Conservation (phyloP, 352 stramenopile genomes). For the Pythium dissotocum region DNA sequence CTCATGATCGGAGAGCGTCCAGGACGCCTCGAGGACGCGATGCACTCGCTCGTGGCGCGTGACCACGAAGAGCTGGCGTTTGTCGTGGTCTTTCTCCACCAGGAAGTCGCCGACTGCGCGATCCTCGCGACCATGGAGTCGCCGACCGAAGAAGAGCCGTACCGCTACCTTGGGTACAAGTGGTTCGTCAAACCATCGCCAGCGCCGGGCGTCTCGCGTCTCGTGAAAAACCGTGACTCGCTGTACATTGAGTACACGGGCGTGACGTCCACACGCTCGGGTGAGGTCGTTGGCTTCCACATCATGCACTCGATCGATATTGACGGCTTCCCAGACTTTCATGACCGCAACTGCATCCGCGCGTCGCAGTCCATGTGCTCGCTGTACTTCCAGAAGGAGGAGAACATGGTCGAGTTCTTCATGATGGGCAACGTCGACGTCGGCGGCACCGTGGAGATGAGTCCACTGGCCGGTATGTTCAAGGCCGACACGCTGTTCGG, state of each 20-base stretch:
- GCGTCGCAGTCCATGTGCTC: conserved; percentile 46
- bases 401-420: conserved; percentile 51
- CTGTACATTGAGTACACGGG: conserved; percentile 55
- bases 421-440: conserved; percentile 37
- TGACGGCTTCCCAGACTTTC: conserved; percentile 43
- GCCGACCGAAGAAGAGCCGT: conserved; percentile 43
- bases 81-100: conserved; percentile 54
- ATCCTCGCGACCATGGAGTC: conserved; percentile 52
- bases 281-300: conserved; percentile 56
- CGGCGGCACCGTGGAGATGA: conserved; percentile 20
- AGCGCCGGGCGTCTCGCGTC: conserved; percentile 9
- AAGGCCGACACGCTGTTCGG: conserved; percentile 43
- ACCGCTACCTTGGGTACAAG: conserved; percentile 56
- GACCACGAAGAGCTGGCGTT: conserved; percentile 49
- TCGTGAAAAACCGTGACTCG: conserved; percentile 52
- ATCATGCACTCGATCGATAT: conserved; percentile 38
- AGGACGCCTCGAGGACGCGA: conserved; percentile 45
- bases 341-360: conserved; percentile 42
- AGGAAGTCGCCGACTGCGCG: conserved; percentile 54
- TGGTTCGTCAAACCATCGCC: conserved; percentile 51
- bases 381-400: conserved; percentile 53
- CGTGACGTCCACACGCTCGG: conserved; percentile 37
- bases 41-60: conserved; percentile 51
- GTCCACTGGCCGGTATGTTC: conserved; percentile 32
- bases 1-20: conserved; percentile 32